phyloP scores from a whole-genome alignment of 208 protist genomes.

The Trypanosoma rangeli region DNA sequence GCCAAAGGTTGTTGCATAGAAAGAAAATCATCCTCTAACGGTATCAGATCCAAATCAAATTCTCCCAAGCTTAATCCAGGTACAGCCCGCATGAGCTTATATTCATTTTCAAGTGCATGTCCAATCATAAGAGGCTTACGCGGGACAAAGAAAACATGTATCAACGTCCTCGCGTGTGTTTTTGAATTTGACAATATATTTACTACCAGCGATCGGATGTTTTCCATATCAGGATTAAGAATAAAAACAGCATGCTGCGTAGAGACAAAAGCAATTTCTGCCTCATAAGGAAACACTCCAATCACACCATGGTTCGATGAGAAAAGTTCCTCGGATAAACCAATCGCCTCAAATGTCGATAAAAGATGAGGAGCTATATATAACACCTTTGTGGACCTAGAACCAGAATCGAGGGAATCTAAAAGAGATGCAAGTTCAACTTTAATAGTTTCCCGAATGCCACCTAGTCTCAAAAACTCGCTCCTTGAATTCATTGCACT shows the following conservation, averaged over 20 bases:
- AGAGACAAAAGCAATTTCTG: conserved; percentile 7
- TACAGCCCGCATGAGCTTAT: conserved; percentile 58
- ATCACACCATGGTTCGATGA: conserved; percentile 16
- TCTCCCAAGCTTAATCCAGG: conserved; percentile 50
- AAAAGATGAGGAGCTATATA: conserved; percentile 19
- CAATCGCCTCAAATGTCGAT: conserved; percentile 25
- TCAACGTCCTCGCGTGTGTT: conserved; percentile 44
- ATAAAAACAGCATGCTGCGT: conserved; percentile 28
- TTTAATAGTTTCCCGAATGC: conserved; percentile 17
- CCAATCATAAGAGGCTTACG: conserved; percentile 73
- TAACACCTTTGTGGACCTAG: conserved; percentile 13
- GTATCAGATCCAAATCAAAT: conserved; percentile 82
- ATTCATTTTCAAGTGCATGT: conserved; percentile 72
- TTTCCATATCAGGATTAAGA: conserved; percentile 37
- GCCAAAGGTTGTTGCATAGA: conserved; percentile 66
- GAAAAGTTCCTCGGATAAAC: conserved; percentile 14
- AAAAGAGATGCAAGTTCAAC: conserved; percentile 21
- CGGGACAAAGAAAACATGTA: conserved; percentile 64
- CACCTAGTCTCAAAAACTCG: conserved; percentile 19
- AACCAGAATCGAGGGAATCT: background rate
- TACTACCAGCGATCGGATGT: conserved; percentile 39
- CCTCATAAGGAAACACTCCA: conserved; percentile 25
- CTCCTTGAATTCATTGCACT: conserved; percentile 7
- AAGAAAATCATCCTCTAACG: conserved; percentile 69
- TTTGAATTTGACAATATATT: conserved; percentile 63